Evolutionary conservation across 805 yeast species (phyloP), one percentile per base, ranked within the genome.

Genomic region (Saccharomycopsis sp.): DNA sequence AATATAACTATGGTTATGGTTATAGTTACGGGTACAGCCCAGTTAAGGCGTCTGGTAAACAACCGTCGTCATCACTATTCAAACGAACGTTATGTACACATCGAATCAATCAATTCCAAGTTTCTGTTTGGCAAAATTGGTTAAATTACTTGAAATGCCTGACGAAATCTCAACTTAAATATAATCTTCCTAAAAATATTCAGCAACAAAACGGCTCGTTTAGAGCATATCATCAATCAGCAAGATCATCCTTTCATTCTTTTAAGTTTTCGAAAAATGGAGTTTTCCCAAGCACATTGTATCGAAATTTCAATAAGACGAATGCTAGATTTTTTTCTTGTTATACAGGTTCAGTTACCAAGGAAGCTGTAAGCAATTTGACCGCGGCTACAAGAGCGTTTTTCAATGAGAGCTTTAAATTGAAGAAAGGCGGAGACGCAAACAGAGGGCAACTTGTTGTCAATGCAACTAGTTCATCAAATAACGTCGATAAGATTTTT

Each of bases 281-380:
- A 5, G 26, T 40, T 17, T 59, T 59, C 34, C 63, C 63, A 6
- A 51, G 54, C 20, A 56, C 62, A 2, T 52, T 67, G 19, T 68
- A 66, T 44, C 55, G 59, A 23, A 58, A 64, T 46, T 68, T 68
- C 47, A 54, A 59, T 4, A 55, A 56, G 38, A 62, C 65, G 20
- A 63, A 62, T 37, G 57, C 65, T 1, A 58, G 74, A 55, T 61
- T 61, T 56, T 69, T 62, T 44, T 61, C 68, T 8, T 61, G 67
- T 1, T 65, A 58, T 48, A 66, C 70, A 5, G 58, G 59, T 4
- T 57, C 57, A 13, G 54, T 60, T 11, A 64, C 80, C 2, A 73
- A 71, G 43, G 80, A 79, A 53, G 85, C 81, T 45, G 80, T 76
- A 22, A 65, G 66, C 49, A 77, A 72, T 54, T 63, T 81, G 59